Evolutionary conservation across 495 filamentous ascomycete genomes (phyloP).

Genomic region (Aspergillus incahuasiensis): DNA sequence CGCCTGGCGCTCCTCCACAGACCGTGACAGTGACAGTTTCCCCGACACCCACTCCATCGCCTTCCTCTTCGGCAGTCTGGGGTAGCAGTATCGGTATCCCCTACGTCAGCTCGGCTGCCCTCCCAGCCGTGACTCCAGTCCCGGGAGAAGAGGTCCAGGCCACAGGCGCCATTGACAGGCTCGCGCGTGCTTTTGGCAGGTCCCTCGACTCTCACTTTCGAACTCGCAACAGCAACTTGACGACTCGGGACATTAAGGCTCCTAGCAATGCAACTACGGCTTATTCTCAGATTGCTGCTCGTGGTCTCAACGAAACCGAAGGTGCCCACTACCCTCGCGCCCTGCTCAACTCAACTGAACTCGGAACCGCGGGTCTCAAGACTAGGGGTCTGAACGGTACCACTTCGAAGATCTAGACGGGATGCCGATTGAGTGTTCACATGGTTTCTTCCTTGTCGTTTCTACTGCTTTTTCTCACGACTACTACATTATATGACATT

Average conservation of each 20-base stretch:
- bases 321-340: constrained; percentile 7
- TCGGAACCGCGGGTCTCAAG: neutral
- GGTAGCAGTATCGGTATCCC: neutral
- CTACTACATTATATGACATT: neutral
- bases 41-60: constrained; percentile 22
- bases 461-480: neutral
- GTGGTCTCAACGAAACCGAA: constrained; percentile 11
- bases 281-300: constrained; percentile 1
- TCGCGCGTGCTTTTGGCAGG: constrained; percentile 7
- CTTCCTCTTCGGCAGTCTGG: constrained; percentile 7
- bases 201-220: neutral
- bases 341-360: constrained; percentile 12
- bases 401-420: constrained; percentile 1
- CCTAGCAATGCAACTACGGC: constrained; percentile 1
- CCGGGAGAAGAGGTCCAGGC: neutral
- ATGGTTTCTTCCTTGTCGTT: neutral
- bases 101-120: neutral
- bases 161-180: constrained; percentile 3
- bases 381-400: constrained; percentile 10
- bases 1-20: constrained; percentile 26
- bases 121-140: constrained; percentile 3
- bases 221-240: neutral
- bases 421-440: constrained; percentile 1
- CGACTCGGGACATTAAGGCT: neutral
- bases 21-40: constrained; percentile 32